Evolutionary conservation across 495 filamentous ascomycete genomes (phyloP).

Genomic region (Penicillium atrosanguineum): DNA sequence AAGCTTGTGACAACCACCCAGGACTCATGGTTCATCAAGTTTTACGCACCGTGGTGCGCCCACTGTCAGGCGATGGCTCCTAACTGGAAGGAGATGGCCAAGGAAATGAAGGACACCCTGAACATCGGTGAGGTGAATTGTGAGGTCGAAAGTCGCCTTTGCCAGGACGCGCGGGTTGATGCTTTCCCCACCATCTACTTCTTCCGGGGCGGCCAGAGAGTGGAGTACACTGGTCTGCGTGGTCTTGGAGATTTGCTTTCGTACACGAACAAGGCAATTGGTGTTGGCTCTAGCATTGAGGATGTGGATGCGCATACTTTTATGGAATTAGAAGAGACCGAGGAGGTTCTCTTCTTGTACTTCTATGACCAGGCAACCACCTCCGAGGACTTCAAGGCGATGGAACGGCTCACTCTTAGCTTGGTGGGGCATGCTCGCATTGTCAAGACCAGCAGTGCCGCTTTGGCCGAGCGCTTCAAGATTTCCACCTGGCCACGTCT

Average conservation of each 20-base stretch:
- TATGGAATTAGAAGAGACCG: slow-evolving; percentile 82
- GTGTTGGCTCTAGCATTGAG: slow-evolving; percentile 69
- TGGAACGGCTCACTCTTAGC: slow-evolving; percentile 80
- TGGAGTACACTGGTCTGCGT: slow-evolving; percentile 90
- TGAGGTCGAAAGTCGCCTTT: slow-evolving; percentile 76
- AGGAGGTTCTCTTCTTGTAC: slow-evolving; percentile 95
- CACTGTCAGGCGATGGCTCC: slow-evolving; percentile 93
- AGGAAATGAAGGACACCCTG: slow-evolving; percentile 80
- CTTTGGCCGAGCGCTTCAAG: slow-evolving; percentile 77
- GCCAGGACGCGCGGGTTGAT: slow-evolving; percentile 77
- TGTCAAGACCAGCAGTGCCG: slow-evolving; percentile 78
- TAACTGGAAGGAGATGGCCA: slow-evolving; percentile 84
- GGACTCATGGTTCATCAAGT: slow-evolving; percentile 98
- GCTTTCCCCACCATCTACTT: slow-evolving; percentile 89
- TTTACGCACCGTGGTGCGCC: slow-evolving; percentile 95
- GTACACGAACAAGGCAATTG: slow-evolving; percentile 83
- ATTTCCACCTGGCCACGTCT: slow-evolving; percentile 93
- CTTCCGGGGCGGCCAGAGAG: slow-evolving; percentile 87
- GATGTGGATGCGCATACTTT: slow-evolving; percentile 76
- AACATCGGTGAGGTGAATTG: slow-evolving; percentile 98
- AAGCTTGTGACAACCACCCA: slow-evolving; percentile 78
- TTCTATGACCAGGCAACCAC: slow-evolving; percentile 96
- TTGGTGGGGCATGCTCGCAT: slow-evolving; percentile 89
- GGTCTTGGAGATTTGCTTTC: slow-evolving; percentile 86
- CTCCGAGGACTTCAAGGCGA: slow-evolving; percentile 81